A percentile compares a stretch with the other conserved stretches of the same genome.
Conservation (phyloP, 2,329 filamentous ascomycete genomes). For the Trichoderma semiorbis region DNA sequence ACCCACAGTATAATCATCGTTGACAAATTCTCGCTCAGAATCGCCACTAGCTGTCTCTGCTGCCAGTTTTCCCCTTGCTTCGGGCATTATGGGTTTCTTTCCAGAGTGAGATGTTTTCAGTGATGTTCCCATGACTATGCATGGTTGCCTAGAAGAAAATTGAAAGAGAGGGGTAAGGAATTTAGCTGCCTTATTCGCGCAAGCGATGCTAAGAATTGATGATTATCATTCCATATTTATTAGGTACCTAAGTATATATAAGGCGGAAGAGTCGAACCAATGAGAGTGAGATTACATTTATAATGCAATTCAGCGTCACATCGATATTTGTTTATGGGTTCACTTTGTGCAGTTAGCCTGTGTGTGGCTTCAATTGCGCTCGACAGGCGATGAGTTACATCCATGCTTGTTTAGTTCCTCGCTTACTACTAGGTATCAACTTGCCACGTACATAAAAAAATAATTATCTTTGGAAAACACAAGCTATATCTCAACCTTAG, state of each 20-base stretch:
- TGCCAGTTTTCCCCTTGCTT: background rate
- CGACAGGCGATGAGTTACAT: too few relatives aligned
- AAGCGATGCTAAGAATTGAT: background rate
- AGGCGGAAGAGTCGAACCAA: background rate
- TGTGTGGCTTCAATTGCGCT: too few relatives aligned
- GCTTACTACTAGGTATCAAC: too few relatives aligned
- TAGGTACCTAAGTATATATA: background rate
- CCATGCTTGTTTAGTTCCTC: too few relatives aligned
- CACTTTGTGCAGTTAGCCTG: too few relatives aligned
- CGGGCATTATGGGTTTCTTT: background rate
- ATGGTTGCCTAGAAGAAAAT: background rate
- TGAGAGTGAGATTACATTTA: background rate
- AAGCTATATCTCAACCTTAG: too few relatives aligned
- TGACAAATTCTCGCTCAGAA: background rate
- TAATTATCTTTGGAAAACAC: too few relatives aligned
- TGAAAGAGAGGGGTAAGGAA: background rate
- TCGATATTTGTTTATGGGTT: too few relatives aligned
- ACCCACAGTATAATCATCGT: conserved; percentile 28
- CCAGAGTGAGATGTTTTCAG: background rate
- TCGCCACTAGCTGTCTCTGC: background rate
- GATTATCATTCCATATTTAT: background rate
- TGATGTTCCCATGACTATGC: background rate
- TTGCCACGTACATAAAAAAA: too few relatives aligned
- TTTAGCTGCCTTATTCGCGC: background rate
- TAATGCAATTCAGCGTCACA: too few relatives aligned